phyloP scores from a whole-genome alignment of 306 rosid species.

The Trifolium pratense region DNA sequence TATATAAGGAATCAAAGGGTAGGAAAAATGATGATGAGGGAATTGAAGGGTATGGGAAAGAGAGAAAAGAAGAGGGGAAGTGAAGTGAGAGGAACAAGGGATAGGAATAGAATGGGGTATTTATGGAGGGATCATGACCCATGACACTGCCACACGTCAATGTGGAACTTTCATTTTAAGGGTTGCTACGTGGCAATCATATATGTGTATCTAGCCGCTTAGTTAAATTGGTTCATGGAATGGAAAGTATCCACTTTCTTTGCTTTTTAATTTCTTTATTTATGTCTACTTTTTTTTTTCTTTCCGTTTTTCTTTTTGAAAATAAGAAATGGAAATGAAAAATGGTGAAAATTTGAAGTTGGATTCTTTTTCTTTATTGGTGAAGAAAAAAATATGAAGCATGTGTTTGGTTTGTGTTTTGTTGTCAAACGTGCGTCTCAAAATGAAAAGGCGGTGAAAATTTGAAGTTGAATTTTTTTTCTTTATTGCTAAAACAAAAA shows the following conservation, averaged over 20 bases:
- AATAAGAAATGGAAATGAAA: not conserved
- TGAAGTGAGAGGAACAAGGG: constrained; percentile 49
- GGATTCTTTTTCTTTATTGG: not conserved
- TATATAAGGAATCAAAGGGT: not conserved
- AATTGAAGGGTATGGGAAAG: not conserved
- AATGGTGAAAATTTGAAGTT: not conserved
- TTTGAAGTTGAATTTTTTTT: not conserved
- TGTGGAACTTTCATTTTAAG: constrained; percentile 40
- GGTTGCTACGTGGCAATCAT: constrained; percentile 58
- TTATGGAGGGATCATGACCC: constrained; percentile 51
- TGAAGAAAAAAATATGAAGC: not conserved
- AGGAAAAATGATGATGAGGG: not conserved
- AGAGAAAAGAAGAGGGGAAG: not conserved
- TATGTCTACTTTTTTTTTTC: not conserved
- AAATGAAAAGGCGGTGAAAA: not conserved
- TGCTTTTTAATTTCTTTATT: constrained; percentile 14
- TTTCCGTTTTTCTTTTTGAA: not conserved
- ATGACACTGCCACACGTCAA: constrained; percentile 67
- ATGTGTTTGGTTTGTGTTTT: no score
- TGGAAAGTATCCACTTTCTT: constrained; percentile 42
- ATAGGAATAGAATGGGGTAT: constrained; percentile 46
- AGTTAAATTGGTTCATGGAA: constrained; percentile 42
- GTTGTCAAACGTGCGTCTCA: not conserved
- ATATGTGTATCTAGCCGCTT: constrained; percentile 43
- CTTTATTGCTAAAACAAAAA: not conserved